Conservation (phyloP, 1,139 yeast genomes). For the Candida smagusa region DNA sequence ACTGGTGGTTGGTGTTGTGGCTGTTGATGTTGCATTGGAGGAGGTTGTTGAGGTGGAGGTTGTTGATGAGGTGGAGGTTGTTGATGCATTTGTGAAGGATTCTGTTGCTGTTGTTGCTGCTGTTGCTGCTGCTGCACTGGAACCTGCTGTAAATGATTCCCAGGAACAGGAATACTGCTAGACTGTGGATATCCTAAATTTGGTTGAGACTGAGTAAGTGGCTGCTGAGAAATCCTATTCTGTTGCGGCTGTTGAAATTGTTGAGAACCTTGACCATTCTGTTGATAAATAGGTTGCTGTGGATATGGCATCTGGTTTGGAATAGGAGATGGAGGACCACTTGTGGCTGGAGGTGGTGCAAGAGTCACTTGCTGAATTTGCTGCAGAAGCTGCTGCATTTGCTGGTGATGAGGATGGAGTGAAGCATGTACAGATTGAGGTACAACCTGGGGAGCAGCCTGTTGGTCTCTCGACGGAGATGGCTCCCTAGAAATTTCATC, state of each 20-base stretch:
- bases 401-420: neutral
- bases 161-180: too few relatives aligned
- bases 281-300: neutral
- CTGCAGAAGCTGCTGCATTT: constrained; percentile 1
- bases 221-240: neutral
- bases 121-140: neutral
- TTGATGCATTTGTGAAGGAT: neutral
- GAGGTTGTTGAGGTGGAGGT: constrained; percentile 5
- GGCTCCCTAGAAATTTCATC: neutral
- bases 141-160: too few relatives aligned
- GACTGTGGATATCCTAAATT: too few relatives aligned
- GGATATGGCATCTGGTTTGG: constrained; percentile 3
- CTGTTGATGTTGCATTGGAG: constrained; percentile 6
- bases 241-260: neutral
- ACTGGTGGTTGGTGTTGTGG: constrained; percentile 2
- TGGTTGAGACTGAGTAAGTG: neutral
- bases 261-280: neutral
- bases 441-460: neutral
- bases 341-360: neutral
- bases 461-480: constrained; percentile 4
- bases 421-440: neutral
- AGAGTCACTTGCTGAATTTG: constrained; percentile 1
- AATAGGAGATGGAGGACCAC: neutral
- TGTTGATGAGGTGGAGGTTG: constrained; percentile 2
- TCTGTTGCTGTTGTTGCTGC: neutral